phyloP scores from a whole-genome alignment of 108 stramenopile species.

The Discostella pseudostelligera region DNA sequence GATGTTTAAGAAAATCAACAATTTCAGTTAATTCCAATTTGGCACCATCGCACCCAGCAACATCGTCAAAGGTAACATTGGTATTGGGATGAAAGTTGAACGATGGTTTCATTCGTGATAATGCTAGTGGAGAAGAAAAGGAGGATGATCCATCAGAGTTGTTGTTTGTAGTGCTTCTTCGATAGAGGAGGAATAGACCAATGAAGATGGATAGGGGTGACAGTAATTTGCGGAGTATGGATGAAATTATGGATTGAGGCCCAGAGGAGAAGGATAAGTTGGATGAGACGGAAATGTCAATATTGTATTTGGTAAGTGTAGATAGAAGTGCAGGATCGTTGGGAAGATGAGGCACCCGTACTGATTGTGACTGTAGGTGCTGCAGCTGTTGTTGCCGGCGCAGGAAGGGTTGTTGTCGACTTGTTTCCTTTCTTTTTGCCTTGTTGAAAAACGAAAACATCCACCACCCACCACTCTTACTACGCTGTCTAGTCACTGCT shows the following conservation, averaged over 20 bases:
- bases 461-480: background rate
- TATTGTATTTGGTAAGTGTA: slow-evolving; percentile 84
- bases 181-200: slow-evolving; percentile 88
- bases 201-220: slow-evolving; percentile 78
- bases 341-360: slow-evolving; percentile 86
- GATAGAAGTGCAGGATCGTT: slow-evolving; percentile 89
- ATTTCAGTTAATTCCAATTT: slow-evolving; percentile 94
- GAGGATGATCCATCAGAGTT: no score
- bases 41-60: slow-evolving; percentile 96
- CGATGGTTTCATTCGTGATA: slow-evolving; percentile 53
- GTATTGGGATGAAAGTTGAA: slow-evolving; percentile 78
- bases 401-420: no score
- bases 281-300: slow-evolving; percentile 40
- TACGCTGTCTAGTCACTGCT: no score
- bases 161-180: slow-evolving; percentile 27
- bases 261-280: background rate
- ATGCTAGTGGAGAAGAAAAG: slow-evolving; percentile 51
- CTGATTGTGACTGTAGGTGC: slow-evolving; percentile 28
- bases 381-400: background rate
- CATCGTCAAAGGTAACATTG: slow-evolving; percentile 91
- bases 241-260: slow-evolving; percentile 17
- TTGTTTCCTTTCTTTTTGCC: no score
- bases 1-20: slow-evolving; percentile 97
- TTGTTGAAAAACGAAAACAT: slow-evolving; percentile 12
- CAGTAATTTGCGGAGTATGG: slow-evolving; percentile 52